Evolutionary conservation across 2,329 filamentous ascomycete species (phyloP).

Genomic region (Coniochaeta hoffmannii): DNA sequence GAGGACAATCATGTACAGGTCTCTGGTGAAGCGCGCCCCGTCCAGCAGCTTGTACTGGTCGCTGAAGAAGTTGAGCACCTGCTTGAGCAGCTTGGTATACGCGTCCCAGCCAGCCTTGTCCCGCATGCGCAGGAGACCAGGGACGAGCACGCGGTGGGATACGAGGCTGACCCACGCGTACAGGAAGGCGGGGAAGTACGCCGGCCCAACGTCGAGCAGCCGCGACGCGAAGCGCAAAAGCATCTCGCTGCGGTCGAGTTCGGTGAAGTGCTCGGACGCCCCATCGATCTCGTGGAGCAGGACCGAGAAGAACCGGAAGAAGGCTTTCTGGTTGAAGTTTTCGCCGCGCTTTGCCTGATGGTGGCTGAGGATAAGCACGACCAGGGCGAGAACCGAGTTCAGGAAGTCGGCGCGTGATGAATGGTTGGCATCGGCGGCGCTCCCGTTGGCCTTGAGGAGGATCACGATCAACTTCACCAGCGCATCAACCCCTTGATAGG

Average conservation of each 20-base stretch:
- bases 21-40: slow-evolving; percentile 58
- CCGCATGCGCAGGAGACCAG: slow-evolving; percentile 62
- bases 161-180: slow-evolving; percentile 81
- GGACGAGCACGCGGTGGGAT: slow-evolving; percentile 79
- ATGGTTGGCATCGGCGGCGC: slow-evolving; percentile 51
- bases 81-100: slow-evolving; percentile 66
- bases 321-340: slow-evolving; percentile 78
- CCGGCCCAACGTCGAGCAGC: slow-evolving; percentile 67
- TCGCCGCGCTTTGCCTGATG: slow-evolving; percentile 78
- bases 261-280: slow-evolving; percentile 48
- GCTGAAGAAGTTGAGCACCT: slow-evolving; percentile 65
- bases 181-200: slow-evolving; percentile 71
- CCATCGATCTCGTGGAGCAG: slow-evolving; percentile 68
- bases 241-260: slow-evolving; percentile 60
- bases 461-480: slow-evolving; percentile 73
- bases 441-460: slow-evolving; percentile 65
- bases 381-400: slow-evolving; percentile 69
- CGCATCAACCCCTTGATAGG: slow-evolving; percentile 63
- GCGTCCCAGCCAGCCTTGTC: slow-evolving; percentile 67
- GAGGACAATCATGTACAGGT: slow-evolving; percentile 76
- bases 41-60: slow-evolving; percentile 71
- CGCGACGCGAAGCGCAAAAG: slow-evolving; percentile 64
- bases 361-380: slow-evolving; percentile 74
- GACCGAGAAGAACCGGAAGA: slow-evolving; percentile 81
- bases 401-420: slow-evolving; percentile 63